Percentiles rank a stretch among this genome's conserved stretches.
phyloP scores from a whole-genome alignment of 2,329 filamentous ascomycete genomes.

The Arthroderma uncinatum region DNA sequence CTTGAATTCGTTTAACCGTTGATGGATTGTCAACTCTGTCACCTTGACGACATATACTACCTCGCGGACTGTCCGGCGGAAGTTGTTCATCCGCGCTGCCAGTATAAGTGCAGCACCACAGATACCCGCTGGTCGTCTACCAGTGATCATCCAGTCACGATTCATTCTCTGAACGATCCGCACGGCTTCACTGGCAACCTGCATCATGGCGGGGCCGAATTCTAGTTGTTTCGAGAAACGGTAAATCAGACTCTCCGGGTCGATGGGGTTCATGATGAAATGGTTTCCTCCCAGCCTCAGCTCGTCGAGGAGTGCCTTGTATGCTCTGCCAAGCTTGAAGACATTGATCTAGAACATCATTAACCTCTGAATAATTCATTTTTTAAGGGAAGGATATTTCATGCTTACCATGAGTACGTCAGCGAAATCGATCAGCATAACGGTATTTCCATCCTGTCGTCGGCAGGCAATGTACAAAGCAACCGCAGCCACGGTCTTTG shows the following conservation, averaged over 20 bases:
- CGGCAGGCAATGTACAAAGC: constrained; percentile 84
- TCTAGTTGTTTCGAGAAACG: constrained; percentile 87
- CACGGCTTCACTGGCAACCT: constrained; percentile 78
- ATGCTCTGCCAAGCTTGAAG: constrained; percentile 79
- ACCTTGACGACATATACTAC: constrained; percentile 98
- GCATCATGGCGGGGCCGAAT: constrained; percentile 69
- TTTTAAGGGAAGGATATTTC: not conserved
- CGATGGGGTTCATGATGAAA: constrained; percentile 61
- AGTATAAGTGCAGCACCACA: constrained; percentile 91
- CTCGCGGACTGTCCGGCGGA: constrained; percentile 79
- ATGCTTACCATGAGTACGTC: constrained; percentile 53
- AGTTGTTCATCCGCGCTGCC: constrained; percentile 96
- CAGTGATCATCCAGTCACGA: constrained; percentile 92
- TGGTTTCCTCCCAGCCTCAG: constrained; percentile 45
- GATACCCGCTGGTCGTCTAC: constrained; percentile 82
- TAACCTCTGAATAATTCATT: constrained; percentile 12
- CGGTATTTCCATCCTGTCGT: constrained; percentile 62
- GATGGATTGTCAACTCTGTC: constrained; percentile 82
- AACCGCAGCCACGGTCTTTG: constrained; percentile 76
- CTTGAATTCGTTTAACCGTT: constrained; percentile 84
- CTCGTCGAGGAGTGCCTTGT: constrained; percentile 65
- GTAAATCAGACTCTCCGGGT: constrained; percentile 81
- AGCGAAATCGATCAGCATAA: constrained; percentile 92
- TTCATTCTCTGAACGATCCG: constrained; percentile 87
- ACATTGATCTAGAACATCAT: constrained; percentile 59